Evolutionary conservation across 768 basidiomycete genomes (phyloP), one percentile per base, ranked within the genome.

Genomic region (Lactifluus piperatus): DNA sequence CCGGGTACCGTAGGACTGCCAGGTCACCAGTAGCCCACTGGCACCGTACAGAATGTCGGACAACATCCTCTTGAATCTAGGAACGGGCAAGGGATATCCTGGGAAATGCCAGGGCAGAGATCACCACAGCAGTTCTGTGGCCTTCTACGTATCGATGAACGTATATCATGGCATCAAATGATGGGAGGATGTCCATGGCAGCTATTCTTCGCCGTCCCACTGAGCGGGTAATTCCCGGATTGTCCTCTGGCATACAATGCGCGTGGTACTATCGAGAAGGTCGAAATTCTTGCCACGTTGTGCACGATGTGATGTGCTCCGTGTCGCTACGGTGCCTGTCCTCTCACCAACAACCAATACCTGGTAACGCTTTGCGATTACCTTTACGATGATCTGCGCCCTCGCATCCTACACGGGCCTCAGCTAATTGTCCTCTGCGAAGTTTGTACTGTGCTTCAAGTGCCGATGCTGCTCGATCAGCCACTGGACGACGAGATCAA

Each of bases 361-460:
- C 6, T 44, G 24, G 94, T 95, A 74, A 85, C 80, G 3, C 79
- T 99, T 0, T 97, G 93, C 65, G 95, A 97, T 71, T 81, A 92
- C 65, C 82, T 98, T 34, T 97, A 94, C 69, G 97, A 98, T 69
- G 91, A 94, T 63, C 81, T 98, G 1, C 88, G 95, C 1, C 97
- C 95, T 5, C 85, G 94, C 5, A 97, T 98, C 62, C 79, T 97
- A 2, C 94, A 97, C 66, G 95, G 97, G 68, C 85, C 87, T 0
- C 83, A 87, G 5, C 81, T 99, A 48, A 86, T 86, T 1, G 85
- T 84, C 0, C 82, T 99, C 2, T 94, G 94, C 69, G 90, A 94
- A 70, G 91, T 97, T 26, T 99, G 95, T 76, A 97, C 92, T 0
- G 91, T 98, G 20, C 77, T 99, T 3, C 91, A 94, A 69, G 95